Conservation (phyloP, 192 early-diverging fungal species). For the Bifiguratus adelaidae region DNA sequence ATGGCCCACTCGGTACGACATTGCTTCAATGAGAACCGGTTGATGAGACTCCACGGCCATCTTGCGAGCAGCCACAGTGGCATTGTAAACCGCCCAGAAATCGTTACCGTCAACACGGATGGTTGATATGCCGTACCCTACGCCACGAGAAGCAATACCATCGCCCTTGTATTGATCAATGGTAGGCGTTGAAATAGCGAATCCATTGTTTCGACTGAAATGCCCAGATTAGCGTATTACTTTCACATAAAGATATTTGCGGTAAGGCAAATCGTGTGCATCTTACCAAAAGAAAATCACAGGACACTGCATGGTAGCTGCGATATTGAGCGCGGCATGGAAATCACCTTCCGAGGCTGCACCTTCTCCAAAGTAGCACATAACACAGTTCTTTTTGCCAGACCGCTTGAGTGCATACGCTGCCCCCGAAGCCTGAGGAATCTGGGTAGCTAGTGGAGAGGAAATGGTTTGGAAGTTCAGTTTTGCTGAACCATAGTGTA, state of each 20-base stretch:
- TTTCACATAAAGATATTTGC: neutral
- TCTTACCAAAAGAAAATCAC: constrained; percentile 88
- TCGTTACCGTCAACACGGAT: constrained; percentile 98
- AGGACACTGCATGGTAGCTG: constrained; percentile 81
- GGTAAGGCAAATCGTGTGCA: neutral
- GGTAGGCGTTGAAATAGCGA: constrained; percentile 93
- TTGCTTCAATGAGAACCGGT: constrained; percentile 92
- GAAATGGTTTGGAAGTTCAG: constrained; percentile 94
- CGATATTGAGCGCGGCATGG: constrained; percentile 96
- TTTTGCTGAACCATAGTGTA: constrained; percentile 85
- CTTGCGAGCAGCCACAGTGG: constrained; percentile 71
- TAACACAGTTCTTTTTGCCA: constrained; percentile 64
- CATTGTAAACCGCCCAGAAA: constrained; percentile 95
- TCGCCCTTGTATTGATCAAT: constrained; percentile 96
- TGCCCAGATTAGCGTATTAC: neutral
- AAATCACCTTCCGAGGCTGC: constrained; percentile 97
- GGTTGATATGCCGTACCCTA: constrained; percentile 96
- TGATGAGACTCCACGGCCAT: constrained; percentile 71
- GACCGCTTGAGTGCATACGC: constrained; percentile 88
- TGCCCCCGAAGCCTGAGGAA: constrained; percentile 95
- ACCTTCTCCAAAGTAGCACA: constrained; percentile 98
- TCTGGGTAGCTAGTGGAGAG: constrained; percentile 91
- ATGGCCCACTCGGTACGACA: constrained; percentile 97
- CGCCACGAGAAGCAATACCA: constrained; percentile 88
- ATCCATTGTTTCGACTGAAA: constrained; percentile 92